These are phyloP conservation scores for Cucurbitaria berberidis DNA, from an alignment of 2,329 filamentous ascomycete genomes.

Conservation along the genomic window DNA sequence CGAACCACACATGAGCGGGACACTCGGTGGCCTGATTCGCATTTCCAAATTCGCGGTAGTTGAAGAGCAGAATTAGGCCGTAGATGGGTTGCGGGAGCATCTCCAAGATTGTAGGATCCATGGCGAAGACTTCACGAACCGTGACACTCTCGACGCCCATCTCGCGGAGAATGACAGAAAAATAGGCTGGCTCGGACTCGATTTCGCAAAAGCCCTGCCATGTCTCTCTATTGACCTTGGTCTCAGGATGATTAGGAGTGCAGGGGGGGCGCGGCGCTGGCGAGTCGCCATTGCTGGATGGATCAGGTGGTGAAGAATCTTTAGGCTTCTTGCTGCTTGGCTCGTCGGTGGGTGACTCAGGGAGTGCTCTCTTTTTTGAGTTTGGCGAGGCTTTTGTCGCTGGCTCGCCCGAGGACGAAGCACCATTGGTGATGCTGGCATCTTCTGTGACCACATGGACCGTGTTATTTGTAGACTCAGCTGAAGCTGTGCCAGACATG, in stretches of 20 bases:
- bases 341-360: constrained; percentile 10
- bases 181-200: constrained; percentile 86
- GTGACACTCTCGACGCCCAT: constrained; percentile 77
- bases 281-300: constrained; percentile 1
- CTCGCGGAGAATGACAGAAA: constrained; percentile 82
- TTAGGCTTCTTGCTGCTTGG: constrained; percentile 27
- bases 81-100: constrained; percentile 58
- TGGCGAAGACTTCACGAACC: constrained; percentile 75
- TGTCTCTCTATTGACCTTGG: constrained; percentile 47
- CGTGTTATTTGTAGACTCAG: not conserved
- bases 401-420: not conserved
- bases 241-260: constrained; percentile 42
- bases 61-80: constrained; percentile 88
- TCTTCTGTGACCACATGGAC: not conserved
- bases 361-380: constrained; percentile 24
- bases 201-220: constrained; percentile 83
- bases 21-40: constrained; percentile 61
- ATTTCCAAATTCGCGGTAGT: constrained; percentile 64
- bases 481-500: not conserved
- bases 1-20: constrained; percentile 82
- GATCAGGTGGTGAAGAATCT: constrained; percentile 2
- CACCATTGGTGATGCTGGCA: not conserved
- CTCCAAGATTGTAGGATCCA: constrained; percentile 60
- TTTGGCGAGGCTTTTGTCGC: constrained; percentile 7
- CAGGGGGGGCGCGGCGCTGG: constrained; percentile 20